These are phyloP conservation scores for Penicillium goetzii DNA, from an alignment of 495 filamentous ascomycete species.

Conservation along the genomic window DNA sequence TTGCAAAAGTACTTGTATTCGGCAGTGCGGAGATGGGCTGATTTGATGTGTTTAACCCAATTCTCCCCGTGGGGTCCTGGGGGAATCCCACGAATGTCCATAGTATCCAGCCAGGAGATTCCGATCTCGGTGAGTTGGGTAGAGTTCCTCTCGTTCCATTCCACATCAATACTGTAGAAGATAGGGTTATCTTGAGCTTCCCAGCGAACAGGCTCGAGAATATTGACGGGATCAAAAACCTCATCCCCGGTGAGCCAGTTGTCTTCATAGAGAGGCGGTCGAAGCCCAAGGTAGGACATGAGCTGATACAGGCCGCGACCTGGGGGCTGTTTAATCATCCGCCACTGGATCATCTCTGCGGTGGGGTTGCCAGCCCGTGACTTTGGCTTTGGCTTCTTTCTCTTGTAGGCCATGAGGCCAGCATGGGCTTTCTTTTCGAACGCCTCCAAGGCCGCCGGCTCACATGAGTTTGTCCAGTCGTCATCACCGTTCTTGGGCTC, in stretches of 20 bases:
- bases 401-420: neutral
- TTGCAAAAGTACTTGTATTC: conserved; percentile 72
- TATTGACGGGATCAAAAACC: neutral
- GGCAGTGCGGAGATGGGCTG: conserved; percentile 73
- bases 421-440: neutral
- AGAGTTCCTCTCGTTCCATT: conserved; percentile 71
- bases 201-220: conserved; percentile 39
- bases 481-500: neutral
- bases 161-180: conserved; percentile 81
- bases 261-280: conserved; percentile 4
- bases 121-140: conserved; percentile 81
- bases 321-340: neutral
- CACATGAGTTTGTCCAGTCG: neutral
- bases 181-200: conserved; percentile 59
- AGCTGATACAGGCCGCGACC: conserved; percentile 8
- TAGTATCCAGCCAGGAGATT: conserved; percentile 78
- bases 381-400: neutral
- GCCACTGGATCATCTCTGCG: neutral
- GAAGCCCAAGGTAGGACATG: conserved; percentile 18
- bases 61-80: conserved; percentile 62
- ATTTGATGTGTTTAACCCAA: conserved; percentile 67
- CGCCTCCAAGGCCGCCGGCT: neutral
- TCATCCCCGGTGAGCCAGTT: neutral
- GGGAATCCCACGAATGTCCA: conserved; percentile 51
- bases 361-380: no score